Percentiles rank a stretch among this genome's conserved stretches.
phyloP scores from a whole-genome alignment of 2,329 filamentous ascomycete genomes.

The Ophiocordyceps camponoti-floridani region DNA sequence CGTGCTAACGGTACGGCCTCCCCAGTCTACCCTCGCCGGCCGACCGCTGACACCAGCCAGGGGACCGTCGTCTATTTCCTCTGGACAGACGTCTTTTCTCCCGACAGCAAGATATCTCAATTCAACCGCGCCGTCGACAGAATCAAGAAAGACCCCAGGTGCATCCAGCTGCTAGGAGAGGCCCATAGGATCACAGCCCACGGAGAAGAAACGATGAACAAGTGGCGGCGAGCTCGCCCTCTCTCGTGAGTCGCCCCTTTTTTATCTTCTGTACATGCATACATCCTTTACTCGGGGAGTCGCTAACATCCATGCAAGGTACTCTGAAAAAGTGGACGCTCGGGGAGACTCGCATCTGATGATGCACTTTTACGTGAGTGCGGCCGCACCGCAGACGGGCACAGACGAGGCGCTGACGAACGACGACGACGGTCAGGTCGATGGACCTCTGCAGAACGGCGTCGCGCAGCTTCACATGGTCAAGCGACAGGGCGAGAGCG shows the following conservation, averaged over 20 bases:
- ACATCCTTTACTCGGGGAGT: neutral
- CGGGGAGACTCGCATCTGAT: conserved; percentile 63
- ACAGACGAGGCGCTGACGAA: neutral
- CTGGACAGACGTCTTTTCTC: conserved; percentile 67
- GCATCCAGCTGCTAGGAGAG: conserved; percentile 57
- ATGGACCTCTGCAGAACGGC: conserved; percentile 58
- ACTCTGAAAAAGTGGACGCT: conserved; percentile 49
- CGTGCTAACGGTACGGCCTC: conserved; percentile 48
- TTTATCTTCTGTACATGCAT: neutral
- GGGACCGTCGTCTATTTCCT: conserved; percentile 62
- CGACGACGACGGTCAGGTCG: conserved; percentile 37
- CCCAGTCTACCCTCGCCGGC: too few species aligned
- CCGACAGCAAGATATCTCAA: conserved; percentile 68
- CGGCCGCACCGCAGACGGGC: neutral
- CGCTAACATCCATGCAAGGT: conserved; percentile 31
- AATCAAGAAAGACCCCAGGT: conserved; percentile 55
- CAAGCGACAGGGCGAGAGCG: conserved; percentile 41
- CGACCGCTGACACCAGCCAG: conserved; percentile 19
- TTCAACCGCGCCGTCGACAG: conserved; percentile 77
- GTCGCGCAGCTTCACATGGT: conserved; percentile 64
- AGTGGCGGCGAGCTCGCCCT: conserved; percentile 55
- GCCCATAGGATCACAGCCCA: conserved; percentile 59
- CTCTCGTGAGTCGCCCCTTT: conserved; percentile 27
- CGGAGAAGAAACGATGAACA: conserved; percentile 65
- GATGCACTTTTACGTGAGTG: conserved; percentile 66